Evolutionary conservation across 2,329 filamentous ascomycete species (phyloP).

Genomic region (Lachnellula hyalina): DNA sequence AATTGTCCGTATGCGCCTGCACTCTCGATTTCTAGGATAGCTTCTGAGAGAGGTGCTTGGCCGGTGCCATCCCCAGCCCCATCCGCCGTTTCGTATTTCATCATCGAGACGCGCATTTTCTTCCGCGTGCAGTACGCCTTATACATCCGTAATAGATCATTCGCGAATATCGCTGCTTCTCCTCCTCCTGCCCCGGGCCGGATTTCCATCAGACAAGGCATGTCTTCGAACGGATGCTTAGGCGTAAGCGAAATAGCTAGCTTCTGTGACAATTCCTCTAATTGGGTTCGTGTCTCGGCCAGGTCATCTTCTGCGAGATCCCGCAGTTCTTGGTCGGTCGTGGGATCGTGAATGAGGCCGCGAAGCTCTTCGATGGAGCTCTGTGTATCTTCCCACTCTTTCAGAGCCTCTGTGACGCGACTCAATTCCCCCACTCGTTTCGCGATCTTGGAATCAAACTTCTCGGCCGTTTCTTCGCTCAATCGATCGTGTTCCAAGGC

Average conservation of each 20-base stretch:
- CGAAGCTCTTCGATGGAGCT: conserved; percentile 50
- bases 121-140: conserved; percentile 65
- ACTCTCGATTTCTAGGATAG: conserved; percentile 75
- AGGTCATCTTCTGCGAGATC: conserved; percentile 80
- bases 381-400: conserved; percentile 52
- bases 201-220: conserved; percentile 89
- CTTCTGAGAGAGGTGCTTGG: conserved; percentile 74
- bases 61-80: conserved; percentile 51
- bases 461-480: conserved; percentile 43
- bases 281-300: conserved; percentile 52
- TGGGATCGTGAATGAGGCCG: conserved; percentile 40
- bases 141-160: conserved; percentile 88
- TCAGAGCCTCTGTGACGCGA: conserved; percentile 51
- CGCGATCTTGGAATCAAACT: conserved; percentile 53
- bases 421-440: conserved; percentile 58
- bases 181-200: conserved; percentile 86
- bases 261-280: conserved; percentile 58
- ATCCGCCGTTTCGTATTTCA: conserved; percentile 78
- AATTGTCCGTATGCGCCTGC: conserved; percentile 75
- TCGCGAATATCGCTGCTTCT: conserved; percentile 86
- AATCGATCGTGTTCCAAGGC: conserved; percentile 53
- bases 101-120: conserved; percentile 59
- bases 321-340: conserved; percentile 62
- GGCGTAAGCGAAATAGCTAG: conserved; percentile 78
- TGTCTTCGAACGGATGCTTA: conserved; percentile 79